These are phyloP conservation scores for Podaxis rugospora DNA, from an alignment of 768 basidiomycete genomes.

Conservation along the genomic window DNA sequence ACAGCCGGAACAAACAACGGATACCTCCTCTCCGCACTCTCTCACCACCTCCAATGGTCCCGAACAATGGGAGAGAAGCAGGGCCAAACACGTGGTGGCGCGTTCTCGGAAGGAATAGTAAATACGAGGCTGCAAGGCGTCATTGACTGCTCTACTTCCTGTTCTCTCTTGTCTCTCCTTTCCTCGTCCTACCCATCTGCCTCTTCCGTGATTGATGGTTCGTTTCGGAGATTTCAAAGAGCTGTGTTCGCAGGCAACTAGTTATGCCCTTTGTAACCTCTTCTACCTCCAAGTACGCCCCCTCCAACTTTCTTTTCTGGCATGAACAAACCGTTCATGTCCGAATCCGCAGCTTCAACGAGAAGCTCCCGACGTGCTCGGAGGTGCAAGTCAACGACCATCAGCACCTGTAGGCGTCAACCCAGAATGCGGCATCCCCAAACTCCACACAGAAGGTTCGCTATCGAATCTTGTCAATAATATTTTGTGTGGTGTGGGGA, in stretches of 20 bases:
- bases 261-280: constrained; percentile 83
- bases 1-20: not conserved
- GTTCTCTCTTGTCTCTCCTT: not conserved
- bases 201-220: constrained; percentile 27
- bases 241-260: constrained; percentile 56
- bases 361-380: constrained; percentile 27
- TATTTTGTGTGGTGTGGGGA: constrained; percentile 60
- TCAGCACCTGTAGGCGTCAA: constrained; percentile 72
- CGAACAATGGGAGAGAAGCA: not conserved
- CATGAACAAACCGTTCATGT: constrained; percentile 17
- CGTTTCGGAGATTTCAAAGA: constrained; percentile 60
- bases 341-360: constrained; percentile 25
- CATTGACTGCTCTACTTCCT: not conserved
- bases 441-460: constrained; percentile 45
- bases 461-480: constrained; percentile 80
- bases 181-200: not conserved
- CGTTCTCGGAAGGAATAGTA: not conserved
- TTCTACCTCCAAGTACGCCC: constrained; percentile 69
- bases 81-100: constrained; percentile 8
- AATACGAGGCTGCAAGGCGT: not conserved
- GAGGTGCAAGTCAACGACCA: constrained; percentile 32
- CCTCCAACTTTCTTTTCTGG: constrained; percentile 6
- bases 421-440: constrained; percentile 63
- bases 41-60: not conserved
- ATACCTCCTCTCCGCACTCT: not conserved